A percentile compares a stretch with the other conserved stretches of the same genome.
Evolutionary conservation across 352 stramenopile species (phyloP).

Genomic region (Aphanomyces invadans): DNA sequence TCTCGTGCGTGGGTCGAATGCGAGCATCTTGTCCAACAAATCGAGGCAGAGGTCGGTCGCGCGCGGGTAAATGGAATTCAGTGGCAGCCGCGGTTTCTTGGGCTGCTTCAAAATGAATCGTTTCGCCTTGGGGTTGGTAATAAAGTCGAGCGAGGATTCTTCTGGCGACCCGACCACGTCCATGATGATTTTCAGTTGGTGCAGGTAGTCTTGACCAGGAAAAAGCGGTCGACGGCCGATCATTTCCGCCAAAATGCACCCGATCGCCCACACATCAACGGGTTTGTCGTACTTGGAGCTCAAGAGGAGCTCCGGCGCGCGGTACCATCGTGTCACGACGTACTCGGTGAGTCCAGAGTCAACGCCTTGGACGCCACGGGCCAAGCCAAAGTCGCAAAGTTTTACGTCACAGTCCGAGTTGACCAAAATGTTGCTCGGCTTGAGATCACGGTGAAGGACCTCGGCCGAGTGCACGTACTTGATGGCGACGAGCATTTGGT

Average conservation of each 20-base stretch:
- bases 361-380: conserved; percentile 59
- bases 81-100: conserved; percentile 75
- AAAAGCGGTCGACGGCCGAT: conserved; percentile 76
- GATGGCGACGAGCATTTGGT: conserved; percentile 70
- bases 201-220: conserved; percentile 78
- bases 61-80: conserved; percentile 80
- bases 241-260: conserved; percentile 83
- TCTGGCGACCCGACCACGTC: conserved; percentile 75
- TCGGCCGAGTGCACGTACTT: conserved; percentile 75
- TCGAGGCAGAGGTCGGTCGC: conserved; percentile 78
- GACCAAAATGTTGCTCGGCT: conserved; percentile 72
- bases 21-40: conserved; percentile 89
- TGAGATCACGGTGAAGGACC: conserved; percentile 69
- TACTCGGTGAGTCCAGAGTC: conserved; percentile 85
- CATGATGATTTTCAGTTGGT: conserved; percentile 88
- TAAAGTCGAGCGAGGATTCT: conserved; percentile 78
- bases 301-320: conserved; percentile 86
- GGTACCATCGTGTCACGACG: conserved; percentile 89
- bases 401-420: conserved; percentile 79
- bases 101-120: conserved; percentile 81
- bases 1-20: conserved; percentile 86
- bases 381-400: conserved; percentile 71
- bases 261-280: conserved; percentile 83
- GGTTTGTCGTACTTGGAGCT: conserved; percentile 87
- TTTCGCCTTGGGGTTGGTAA: conserved; percentile 85